Base-by-base conservation (phyloP, 163 green algal genomes). In the Scenedesmus sp. region DNA sequence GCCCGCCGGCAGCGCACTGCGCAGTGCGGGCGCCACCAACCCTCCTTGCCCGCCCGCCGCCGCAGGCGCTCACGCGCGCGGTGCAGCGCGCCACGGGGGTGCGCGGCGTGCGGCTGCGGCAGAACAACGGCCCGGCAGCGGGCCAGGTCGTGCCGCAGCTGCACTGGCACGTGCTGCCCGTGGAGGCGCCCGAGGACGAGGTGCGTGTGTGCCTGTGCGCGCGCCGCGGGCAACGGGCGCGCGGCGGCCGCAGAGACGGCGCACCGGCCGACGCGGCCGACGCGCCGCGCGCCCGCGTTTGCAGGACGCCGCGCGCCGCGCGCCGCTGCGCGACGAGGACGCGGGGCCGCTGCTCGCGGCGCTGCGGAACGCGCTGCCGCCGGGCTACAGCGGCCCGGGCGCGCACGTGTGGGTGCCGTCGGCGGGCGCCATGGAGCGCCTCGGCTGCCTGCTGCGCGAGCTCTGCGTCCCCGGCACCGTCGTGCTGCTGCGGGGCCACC, bases 131-230 rank as follows among this genome's bases (percentile, higher is more conserved):
- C 10, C 83, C 83, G 31, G 77, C 63, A 22, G 86, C 83, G 7
- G 86, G 86, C 15, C 86, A 90, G 62, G 77, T 63, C 4, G 76
- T 90, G 7, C 82, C 82, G 13, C 85, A 90, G 67, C 71, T 90
- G 7, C 85, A 90, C 64, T 88, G 84, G 65, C 86, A 90, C 63
- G 33, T 90, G 34, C 74, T 90, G 2, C 86, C 86, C 6, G 72
- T 78, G 13, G 80, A 88, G 58, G 18, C 20, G 20, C 28, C 51
- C 36, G 69, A 57, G 11, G 69, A 67, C 15, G 69, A 77, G 54
- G 69, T 42, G 54, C 22, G 44, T 33, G 1, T 2, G 33, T 26
- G 18, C 6, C 3, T 6, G 18, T 31, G 15, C n/a, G n/a, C n/a
- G n/a, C n/a, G n/a, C n/a, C n/a, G n/a, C n/a, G n/a, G n/a, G n/a